Evolutionary conservation across 768 basidiomycete genomes (phyloP).

Genomic region (Scleroderma citrinum): DNA sequence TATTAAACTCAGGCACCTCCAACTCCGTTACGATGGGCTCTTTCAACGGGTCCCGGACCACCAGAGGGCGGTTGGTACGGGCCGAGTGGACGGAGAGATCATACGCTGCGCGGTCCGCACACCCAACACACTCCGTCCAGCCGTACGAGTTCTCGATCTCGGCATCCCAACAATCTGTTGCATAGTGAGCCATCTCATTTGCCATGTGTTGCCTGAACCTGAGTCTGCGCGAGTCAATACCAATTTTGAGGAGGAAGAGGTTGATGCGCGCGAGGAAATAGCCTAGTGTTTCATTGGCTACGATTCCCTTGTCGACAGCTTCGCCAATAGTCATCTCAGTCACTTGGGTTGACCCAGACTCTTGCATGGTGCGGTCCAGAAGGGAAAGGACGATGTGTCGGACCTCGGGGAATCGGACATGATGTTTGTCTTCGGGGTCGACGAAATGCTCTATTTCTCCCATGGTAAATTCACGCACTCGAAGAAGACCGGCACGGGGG

Average conservation of each 20-base stretch:
- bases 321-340: conserved; percentile 75
- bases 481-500: conserved; percentile 90
- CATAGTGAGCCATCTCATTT: conserved; percentile 99
- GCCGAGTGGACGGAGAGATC: conserved; percentile 87
- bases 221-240: conserved; percentile 75
- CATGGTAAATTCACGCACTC: conserved; percentile 99
- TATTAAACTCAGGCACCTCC: conserved; percentile 75
- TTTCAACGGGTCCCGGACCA: conserved; percentile 81
- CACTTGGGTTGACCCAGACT: conserved; percentile 60
- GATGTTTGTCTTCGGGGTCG: conserved; percentile 88
- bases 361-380: conserved; percentile 81
- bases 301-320: conserved; percentile 77
- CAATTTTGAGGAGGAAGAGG: conserved; percentile 85
- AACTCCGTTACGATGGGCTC: conserved; percentile 81
- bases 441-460: conserved; percentile 99
- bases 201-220: conserved; percentile 98
- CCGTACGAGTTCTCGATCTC: conserved; percentile 83
- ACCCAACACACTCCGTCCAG: conserved; percentile 99
- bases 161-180: conserved; percentile 98
- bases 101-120: conserved; percentile 96
- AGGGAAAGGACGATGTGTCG: conserved; percentile 69
- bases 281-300: conserved; percentile 96
- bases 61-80: conserved; percentile 77
- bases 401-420: conserved; percentile 78
- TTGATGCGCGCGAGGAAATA: conserved; percentile 94